Evolutionary conservation across 2,329 filamentous ascomycete genomes (phyloP), one percentile per base, ranked within the genome.

Genomic region (Aureobasidium vineae): DNA sequence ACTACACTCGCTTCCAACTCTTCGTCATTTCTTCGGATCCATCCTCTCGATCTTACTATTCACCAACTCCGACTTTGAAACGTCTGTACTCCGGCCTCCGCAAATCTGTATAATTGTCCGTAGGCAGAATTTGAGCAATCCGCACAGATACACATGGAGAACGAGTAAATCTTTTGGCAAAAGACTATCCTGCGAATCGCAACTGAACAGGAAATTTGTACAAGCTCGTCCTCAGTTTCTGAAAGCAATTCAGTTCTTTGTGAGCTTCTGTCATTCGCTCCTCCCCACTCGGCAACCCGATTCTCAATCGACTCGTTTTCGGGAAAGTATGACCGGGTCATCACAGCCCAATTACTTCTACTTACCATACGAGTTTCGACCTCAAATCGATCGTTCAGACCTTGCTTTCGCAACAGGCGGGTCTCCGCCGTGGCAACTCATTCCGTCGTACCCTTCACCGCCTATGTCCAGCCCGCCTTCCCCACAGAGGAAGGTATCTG

Each of bases 381-480:
- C 61, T 64, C 33, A 54, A 26, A 36, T 45, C 61, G 61, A 64
- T 43, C 26, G n/a, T 36, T 45, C 61, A 64, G 61, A 64, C 49
- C 43, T 54, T 33, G 36, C 33, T 49, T 33, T 54, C 26, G 40
- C 61, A 45, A 28, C 45, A 43, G 61, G 61, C 49, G 61, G 61
- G 49, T 53, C 47, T 52, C 54, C 56, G 54, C 28, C 47, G 45
- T 67, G 66, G 66, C 66, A 67, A 21, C 19, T 64, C 26, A 7
- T 61, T 43, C 52, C 40, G n/a, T 63, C 66, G 40, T 82, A 82
- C 73, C 80, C 79, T 68, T 82, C 80, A 71, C 80, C 80, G 74
- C 80, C 80, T 75, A 83, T 83, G 81, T 82, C 81, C 76, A 79
- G 78, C 75, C 77, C 80, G 71, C 78, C 79, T 66, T 81, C 80